phyloP scores from a whole-genome alignment of 1,284 basidiomycete genomes.

The Microbotryomycetes sp. region DNA sequence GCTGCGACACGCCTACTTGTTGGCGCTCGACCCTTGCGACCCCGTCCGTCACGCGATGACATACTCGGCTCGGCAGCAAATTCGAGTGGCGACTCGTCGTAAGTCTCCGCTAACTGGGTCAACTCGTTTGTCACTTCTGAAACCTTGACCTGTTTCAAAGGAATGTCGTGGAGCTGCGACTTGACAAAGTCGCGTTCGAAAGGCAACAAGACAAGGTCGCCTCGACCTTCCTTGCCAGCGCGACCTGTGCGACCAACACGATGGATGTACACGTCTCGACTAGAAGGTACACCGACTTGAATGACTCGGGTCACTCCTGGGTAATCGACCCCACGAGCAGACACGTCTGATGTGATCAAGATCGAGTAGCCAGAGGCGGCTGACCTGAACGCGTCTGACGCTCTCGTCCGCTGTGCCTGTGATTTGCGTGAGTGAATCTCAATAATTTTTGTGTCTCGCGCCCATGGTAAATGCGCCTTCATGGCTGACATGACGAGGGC shows the following conservation, averaged over 20 bases:
- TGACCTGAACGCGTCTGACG: conserved; percentile 62
- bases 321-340: conserved; percentile 49
- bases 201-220: conserved; percentile 77
- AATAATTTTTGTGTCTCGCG: conserved; percentile 56
- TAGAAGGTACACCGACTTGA: conserved; percentile 74
- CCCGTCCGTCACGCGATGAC: neutral
- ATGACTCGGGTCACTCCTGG: conserved; percentile 83
- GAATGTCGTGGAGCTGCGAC: conserved; percentile 60
- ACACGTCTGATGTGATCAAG: conserved; percentile 45
- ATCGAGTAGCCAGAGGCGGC: conserved; percentile 50
- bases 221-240: conserved; percentile 63
- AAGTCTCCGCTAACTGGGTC: conserved; percentile 49
- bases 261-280: conserved; percentile 76
- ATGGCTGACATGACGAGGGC: conserved; percentile 53
- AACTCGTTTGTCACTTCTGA: conserved; percentile 53
- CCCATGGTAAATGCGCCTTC: conserved; percentile 38
- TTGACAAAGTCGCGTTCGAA: conserved; percentile 73
- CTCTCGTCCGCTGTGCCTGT: conserved; percentile 59
- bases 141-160: conserved; percentile 58
- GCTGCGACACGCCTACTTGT: neutral
- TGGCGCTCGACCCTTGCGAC: neutral
- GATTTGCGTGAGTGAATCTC: conserved; percentile 82
- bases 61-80: neutral
- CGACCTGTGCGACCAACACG: conserved; percentile 88
- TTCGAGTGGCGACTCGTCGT: conserved; percentile 51